Evolutionary conservation across 164 flowering plant species (phyloP).

Genomic region (Malania oleifera): DNA sequence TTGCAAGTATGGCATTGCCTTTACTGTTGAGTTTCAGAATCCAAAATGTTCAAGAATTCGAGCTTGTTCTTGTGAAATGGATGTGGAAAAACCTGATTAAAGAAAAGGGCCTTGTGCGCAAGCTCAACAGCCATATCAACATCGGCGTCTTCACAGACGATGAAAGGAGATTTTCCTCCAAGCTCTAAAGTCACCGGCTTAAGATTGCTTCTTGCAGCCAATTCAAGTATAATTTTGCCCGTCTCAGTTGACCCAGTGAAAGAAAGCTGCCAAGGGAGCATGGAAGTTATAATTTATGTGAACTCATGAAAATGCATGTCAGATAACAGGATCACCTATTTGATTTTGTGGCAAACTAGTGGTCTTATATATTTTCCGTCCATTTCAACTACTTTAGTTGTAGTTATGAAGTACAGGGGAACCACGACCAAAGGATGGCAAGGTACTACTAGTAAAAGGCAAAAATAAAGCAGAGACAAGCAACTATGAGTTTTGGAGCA

Average conservation of each 20-base stretch:
- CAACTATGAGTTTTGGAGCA: too few relatives aligned
- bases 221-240: not conserved
- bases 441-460: too few relatives aligned
- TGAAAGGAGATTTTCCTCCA: constrained; percentile 9
- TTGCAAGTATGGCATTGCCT: too few relatives aligned
- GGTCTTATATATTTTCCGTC: too few relatives aligned
- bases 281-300: not conserved
- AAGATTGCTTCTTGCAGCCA: constrained; percentile 7
- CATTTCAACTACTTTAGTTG: too few relatives aligned
- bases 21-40: too few relatives aligned
- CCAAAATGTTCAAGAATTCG: not conserved
- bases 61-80: too few relatives aligned
- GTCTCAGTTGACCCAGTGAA: constrained; percentile 7
- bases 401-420: too few relatives aligned
- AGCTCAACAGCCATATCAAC: constrained; percentile 4
- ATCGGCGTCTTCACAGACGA: constrained; percentile 7
- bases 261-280: not conserved
- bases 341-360: too few relatives aligned
- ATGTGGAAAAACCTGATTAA: not conserved
- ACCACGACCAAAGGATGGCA: too few relatives aligned
- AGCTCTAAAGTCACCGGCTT: constrained; percentile 5
- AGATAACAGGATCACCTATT: too few relatives aligned
- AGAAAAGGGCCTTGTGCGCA: constrained; percentile 1
- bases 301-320: not conserved
- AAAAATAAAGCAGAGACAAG: too few relatives aligned